These are phyloP conservation scores for Ceratocystis huliohia DNA, from an alignment of 2,329 filamentous ascomycete genomes.

Conservation along the genomic window DNA sequence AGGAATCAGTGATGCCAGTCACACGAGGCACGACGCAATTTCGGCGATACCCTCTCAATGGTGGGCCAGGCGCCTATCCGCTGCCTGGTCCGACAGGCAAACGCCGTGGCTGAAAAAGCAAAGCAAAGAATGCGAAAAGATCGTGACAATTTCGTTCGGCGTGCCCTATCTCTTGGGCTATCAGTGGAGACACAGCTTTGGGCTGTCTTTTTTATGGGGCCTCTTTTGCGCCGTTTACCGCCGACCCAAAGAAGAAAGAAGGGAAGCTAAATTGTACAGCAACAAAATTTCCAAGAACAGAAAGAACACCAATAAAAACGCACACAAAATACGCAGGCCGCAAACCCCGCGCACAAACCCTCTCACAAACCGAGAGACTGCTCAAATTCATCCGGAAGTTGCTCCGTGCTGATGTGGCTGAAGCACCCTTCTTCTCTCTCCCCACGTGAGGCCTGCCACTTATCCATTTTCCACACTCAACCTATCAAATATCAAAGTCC, in stretches of 20 bases:
- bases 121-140: not conserved
- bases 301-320: not conserved
- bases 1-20: not conserved
- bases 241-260: not conserved
- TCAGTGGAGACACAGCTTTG: not conserved
- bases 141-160: not conserved
- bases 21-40: not conserved
- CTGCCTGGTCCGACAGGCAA: not conserved
- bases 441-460: not conserved
- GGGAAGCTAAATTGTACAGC: not conserved
- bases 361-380: not conserved
- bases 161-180: not conserved
- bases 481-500: no score
- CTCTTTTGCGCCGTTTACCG: not conserved
- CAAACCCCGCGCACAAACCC: not conserved
- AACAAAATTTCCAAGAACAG: not conserved
- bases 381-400: not conserved
- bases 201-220: not conserved
- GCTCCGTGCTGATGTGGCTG: not conserved
- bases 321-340: not conserved
- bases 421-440: slow-evolving; percentile 1
- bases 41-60: not conserved
- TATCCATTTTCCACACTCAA: not conserved
- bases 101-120: not conserved
- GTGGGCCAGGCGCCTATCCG: not conserved